Percentiles rank a stretch among this genome's conserved stretches.
Evolutionary conservation across 116 monocot genomes (phyloP).

Genomic region (Trichopus zeylanicus): DNA sequence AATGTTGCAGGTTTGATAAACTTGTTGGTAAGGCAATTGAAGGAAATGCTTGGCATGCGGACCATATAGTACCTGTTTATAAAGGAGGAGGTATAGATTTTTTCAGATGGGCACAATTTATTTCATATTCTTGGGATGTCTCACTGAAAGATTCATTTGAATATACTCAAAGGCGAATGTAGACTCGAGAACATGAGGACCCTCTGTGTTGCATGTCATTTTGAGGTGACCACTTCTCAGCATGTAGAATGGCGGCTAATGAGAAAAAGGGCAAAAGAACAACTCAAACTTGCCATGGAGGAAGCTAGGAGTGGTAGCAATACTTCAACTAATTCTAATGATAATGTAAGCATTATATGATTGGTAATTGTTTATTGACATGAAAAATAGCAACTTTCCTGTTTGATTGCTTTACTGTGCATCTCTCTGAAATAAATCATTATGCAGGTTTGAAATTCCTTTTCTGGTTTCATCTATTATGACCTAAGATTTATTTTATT

Average conservation of each 20-base stretch:
- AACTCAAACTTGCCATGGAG: constrained; percentile 51
- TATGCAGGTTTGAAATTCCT: too few species aligned
- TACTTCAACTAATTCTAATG: neutral
- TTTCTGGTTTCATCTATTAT: too few species aligned
- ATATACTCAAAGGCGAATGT: constrained; percentile 66
- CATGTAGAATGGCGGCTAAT: constrained; percentile 27
- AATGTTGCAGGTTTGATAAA: constrained; percentile 52
- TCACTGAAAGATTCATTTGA: neutral
- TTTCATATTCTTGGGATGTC: neutral
- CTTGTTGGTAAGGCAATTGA: constrained; percentile 70
- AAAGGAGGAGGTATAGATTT: constrained; percentile 74
- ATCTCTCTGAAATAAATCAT: too few species aligned
- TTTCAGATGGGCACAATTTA: neutral
- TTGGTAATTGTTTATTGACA: neutral
- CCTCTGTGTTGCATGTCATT: constrained; percentile 90
- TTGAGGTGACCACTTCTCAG: constrained; percentile 69
- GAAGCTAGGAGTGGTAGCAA: constrained; percentile 14
- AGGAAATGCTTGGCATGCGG: constrained; percentile 99
- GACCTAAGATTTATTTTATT: too few species aligned
- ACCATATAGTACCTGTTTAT: constrained; percentile 87
- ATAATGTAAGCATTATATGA: constrained; percentile 17
- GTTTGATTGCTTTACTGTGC: neutral
- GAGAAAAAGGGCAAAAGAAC: constrained; percentile 49
- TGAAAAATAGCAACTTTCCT: neutral
- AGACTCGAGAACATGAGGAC: constrained; percentile 97